phyloP scores from a whole-genome alignment of 805 yeast genomes.

The Metschnikowia colocasiae region DNA sequence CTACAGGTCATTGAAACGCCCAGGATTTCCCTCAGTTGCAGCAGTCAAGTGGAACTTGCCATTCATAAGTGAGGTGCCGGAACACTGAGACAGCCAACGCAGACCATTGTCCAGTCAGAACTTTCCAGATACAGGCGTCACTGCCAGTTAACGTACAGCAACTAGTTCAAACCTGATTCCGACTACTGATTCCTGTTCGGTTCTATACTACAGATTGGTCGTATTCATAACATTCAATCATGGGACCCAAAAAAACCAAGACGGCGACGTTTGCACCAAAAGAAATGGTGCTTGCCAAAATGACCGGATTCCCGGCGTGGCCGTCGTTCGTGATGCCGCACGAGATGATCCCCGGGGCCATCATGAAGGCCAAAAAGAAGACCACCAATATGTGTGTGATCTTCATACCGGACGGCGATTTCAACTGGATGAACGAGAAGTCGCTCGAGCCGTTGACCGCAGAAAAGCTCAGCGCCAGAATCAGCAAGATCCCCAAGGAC shows the following conservation, averaged over 20 bases:
- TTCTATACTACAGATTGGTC: no score
- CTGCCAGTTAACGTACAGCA: no score
- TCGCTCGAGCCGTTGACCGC: slow-evolving; percentile 30
- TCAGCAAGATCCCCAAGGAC: slow-evolving; percentile 28
- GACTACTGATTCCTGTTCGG: no score
- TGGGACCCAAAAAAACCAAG: slow-evolving; percentile 33
- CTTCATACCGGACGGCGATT: slow-evolving; percentile 46
- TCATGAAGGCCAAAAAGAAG: slow-evolving; percentile 35
- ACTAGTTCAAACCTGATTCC: no score
- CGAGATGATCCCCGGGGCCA: slow-evolving; percentile 33
- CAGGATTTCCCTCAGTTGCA: no score
- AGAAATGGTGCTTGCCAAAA: slow-evolving; percentile 43
- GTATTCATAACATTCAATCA: no score
- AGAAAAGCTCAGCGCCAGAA: slow-evolving; percentile 27
- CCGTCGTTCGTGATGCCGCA: slow-evolving; percentile 47
- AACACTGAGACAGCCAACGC: no score
- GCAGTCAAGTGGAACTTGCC: no score
- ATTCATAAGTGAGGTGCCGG: no score
- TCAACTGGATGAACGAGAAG: slow-evolving; percentile 42
- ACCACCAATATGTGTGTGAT: slow-evolving; percentile 39
- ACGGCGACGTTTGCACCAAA: slow-evolving; percentile 25
- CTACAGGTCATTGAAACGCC: no score
- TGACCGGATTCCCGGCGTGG: slow-evolving; percentile 47
- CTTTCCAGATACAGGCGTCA: no score
- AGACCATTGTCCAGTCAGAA: no score